Conservation (phyloP, 139 green algal species). For the Diplosphaera chodatii region DNA sequence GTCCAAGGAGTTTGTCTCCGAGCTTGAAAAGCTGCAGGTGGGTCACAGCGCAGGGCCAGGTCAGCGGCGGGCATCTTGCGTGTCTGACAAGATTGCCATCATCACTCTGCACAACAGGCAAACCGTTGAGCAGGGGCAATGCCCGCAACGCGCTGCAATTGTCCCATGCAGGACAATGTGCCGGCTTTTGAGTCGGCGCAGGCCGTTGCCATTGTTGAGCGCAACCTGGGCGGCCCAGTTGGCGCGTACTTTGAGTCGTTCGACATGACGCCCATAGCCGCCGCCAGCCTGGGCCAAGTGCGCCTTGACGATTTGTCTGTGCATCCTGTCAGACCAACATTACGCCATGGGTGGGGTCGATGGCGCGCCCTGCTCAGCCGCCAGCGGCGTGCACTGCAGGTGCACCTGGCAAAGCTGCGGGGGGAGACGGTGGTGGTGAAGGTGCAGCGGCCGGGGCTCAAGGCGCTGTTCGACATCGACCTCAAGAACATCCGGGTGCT, state of each 20-base stretch:
- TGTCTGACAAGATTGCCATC: too few relatives aligned
- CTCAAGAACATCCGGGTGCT: slow-evolving; percentile 94
- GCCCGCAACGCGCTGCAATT: too few relatives aligned
- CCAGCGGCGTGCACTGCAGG: too few relatives aligned
- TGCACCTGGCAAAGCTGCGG: slow-evolving; percentile 80
- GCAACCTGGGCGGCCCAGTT: slow-evolving; percentile 64
- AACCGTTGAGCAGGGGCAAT: too few relatives aligned
- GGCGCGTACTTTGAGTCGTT: slow-evolving; percentile 81
- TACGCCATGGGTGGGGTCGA: too few relatives aligned
- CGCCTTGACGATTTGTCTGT: too few relatives aligned
- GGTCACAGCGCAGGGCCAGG: too few relatives aligned
- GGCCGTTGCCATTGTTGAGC: slow-evolving; percentile 78
- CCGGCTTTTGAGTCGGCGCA: slow-evolving; percentile 79
- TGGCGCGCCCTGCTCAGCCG: too few relatives aligned
- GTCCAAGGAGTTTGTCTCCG: slow-evolving; percentile 86
- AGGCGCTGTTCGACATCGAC: slow-evolving; percentile 95
- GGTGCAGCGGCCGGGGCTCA: slow-evolving; percentile 94
- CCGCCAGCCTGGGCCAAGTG: slow-evolving; percentile 86
- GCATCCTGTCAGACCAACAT: too few relatives aligned
- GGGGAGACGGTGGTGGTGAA: slow-evolving; percentile 91
- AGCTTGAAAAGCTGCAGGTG: slow-evolving; percentile 91
- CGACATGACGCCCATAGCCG: slow-evolving; percentile 80
- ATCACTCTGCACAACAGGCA: too few relatives aligned
- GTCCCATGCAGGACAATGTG: slow-evolving; percentile 96
- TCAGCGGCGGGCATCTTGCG: too few relatives aligned